Evolutionary conservation across 1,139 yeast genomes (phyloP).

Genomic region (Magnusiomyces paraingens): DNA sequence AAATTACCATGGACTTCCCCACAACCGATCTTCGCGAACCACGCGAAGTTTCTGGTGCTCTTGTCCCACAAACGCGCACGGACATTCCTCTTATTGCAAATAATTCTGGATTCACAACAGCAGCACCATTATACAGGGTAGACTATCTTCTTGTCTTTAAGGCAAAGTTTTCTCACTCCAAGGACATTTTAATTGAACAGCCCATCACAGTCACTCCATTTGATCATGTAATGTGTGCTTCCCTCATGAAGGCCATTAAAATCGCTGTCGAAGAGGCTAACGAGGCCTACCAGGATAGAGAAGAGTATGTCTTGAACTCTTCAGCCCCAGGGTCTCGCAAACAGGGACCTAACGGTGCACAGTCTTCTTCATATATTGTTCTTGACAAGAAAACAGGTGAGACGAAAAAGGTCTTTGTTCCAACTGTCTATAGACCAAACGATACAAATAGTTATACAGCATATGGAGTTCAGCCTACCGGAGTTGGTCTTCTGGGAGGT

Average conservation of each 20-base stretch:
- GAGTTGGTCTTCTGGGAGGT: conserved; percentile 9
- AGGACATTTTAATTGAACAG: conserved; percentile 35
- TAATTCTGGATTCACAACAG: conserved; percentile 34
- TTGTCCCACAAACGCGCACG: conserved; percentile 31
- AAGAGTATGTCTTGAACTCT: conserved; percentile 2
- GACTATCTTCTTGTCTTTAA: conserved; percentile 32
- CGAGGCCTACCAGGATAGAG: conserved; percentile 36
- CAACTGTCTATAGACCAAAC: conserved; percentile 14
- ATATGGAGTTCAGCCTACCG: conserved; percentile 13
- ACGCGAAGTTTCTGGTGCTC: conserved; percentile 19
- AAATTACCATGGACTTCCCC: conserved; percentile 32
- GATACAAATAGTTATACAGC: conserved; percentile 12
- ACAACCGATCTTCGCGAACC: conserved; percentile 24
- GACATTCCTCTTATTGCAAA: conserved; percentile 33
- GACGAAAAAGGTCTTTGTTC: neutral
- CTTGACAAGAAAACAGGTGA: too few relatives aligned
- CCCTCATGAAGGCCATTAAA: conserved; percentile 32
- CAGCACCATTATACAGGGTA: conserved; percentile 33
- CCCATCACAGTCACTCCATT: conserved; percentile 36
- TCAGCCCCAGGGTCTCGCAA: neutral
- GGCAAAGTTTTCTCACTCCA: conserved; percentile 35
- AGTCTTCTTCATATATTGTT: too few relatives aligned
- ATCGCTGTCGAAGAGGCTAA: conserved; percentile 32
- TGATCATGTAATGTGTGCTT: conserved; percentile 34
- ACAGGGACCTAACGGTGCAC: too few relatives aligned